These are phyloP conservation scores for Scleromitrula shiraiana DNA, from an alignment of 2,329 filamentous ascomycete genomes.

Conservation along the genomic window DNA sequence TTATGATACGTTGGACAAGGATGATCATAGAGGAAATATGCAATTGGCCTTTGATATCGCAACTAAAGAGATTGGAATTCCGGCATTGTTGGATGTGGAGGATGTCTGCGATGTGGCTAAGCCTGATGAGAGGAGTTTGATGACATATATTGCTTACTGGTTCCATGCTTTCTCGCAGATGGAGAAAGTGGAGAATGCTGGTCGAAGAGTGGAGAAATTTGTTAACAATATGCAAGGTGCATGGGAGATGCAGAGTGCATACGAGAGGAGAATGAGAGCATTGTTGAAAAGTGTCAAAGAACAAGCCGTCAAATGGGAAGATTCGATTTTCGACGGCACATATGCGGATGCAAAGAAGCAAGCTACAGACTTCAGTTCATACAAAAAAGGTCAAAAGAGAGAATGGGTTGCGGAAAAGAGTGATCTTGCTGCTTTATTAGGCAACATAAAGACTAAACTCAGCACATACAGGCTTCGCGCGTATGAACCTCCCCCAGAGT, in stretches of 20 bases:
- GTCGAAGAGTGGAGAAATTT: slow-evolving; percentile 93
- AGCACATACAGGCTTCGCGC: slow-evolving; percentile 87
- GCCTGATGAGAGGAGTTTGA: slow-evolving; percentile 90
- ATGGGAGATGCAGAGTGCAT: slow-evolving; percentile 98
- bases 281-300: slow-evolving; percentile 66
- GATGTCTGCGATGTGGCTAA: slow-evolving; percentile 96
- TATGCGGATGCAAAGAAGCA: slow-evolving; percentile 90
- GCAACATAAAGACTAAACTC: slow-evolving; percentile 98
- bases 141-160: slow-evolving; percentile 99
- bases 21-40: slow-evolving; percentile 93
- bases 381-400: slow-evolving; percentile 85
- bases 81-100: slow-evolving; percentile 90
- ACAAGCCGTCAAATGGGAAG: slow-evolving; percentile 70
- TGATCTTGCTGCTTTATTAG: slow-evolving; percentile 82
- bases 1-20: slow-evolving; percentile 90
- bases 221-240: slow-evolving; percentile 98
- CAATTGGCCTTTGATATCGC: slow-evolving; percentile 96
- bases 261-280: slow-evolving; percentile 82
- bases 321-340: slow-evolving; percentile 78
- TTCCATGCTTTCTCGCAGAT: slow-evolving; percentile 99
- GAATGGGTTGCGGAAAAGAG: slow-evolving; percentile 98
- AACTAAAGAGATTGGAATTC: slow-evolving; percentile 92
- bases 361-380: slow-evolving; percentile 70
- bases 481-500: slow-evolving; percentile 80
- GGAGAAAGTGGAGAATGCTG: slow-evolving; percentile 97